Base-by-base conservation (phyloP, 139 green algal genomes). In the Diplosphaera chodatii region DNA sequence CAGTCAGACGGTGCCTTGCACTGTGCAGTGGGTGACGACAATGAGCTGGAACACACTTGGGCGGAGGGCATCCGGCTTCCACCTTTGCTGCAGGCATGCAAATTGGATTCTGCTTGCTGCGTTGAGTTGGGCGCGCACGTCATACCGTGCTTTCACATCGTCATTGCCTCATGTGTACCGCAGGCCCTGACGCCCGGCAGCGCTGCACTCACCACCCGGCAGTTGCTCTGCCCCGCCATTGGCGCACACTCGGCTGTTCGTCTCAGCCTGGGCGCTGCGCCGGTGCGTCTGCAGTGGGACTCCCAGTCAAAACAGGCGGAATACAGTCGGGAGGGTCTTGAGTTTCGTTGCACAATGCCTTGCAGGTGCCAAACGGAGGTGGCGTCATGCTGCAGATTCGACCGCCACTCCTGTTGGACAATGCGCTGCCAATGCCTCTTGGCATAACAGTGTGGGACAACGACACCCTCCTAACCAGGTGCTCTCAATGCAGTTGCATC, bases 341-440 rank as follows among this genome's bases (percentile, higher is more conserved):
- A 48, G 8, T 48, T 48, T 48, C n/a, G n/a, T n/a, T n/a, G n/a
- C n/a, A n/a, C n/a, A n/a, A n/a, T 48, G 37, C 8, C 37, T 20
- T 48, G 37, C 48, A 59, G 48, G 48, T 59, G 16, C 48, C 48
- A 3, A 18, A 59, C 16, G 48, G 48, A 59, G 48, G 48, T 18
- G 48, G 48, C 16, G 48, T 59, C 16, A 18, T n/a, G 48, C 16
- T 59, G 48, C 48, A 25, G 29, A 16, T 93, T 1, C 32, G 73
- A 37, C 66, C 88, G 1, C 83, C 87, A 0, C 63, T 90, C 8
- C 69, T 81, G 29, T 40, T 93, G 27, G 70, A 78, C 31, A 93
- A 93, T 33, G 66, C 72, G 0, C 70, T 91, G 66, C 86, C 86
- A 0, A 77, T 91, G 40, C 73, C 86, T 0, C 32, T 84, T 29